A percentile compares a stretch with the other conserved stretches of the same genome.
Conservation (phyloP, 192 early-diverging fungal genomes). For the Obelidium mucronatum region DNA sequence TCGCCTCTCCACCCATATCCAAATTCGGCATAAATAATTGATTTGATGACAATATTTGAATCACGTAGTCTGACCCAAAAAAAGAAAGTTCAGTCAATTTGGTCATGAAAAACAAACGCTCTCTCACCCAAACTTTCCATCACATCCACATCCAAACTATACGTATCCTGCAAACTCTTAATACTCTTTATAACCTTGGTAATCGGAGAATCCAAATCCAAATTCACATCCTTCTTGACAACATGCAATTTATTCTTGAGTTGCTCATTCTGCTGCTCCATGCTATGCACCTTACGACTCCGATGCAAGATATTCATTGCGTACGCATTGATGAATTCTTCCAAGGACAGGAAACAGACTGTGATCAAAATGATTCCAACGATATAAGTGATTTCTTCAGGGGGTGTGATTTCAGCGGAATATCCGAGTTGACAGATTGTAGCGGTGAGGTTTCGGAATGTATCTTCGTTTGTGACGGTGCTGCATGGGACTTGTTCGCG, state of each 20-base stretch:
- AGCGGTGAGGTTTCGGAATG: neutral
- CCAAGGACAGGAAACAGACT: constrained; percentile 31
- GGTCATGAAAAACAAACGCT: constrained; percentile 47
- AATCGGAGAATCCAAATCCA: constrained; percentile 58
- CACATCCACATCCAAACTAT: constrained; percentile 48
- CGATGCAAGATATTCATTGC: constrained; percentile 45
- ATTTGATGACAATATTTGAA: constrained; percentile 56
- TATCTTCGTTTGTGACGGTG: neutral
- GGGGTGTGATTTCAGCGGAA: neutral
- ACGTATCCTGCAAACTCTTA: constrained; percentile 43
- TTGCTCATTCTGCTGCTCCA: constrained; percentile 45
- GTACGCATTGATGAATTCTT: constrained; percentile 50
- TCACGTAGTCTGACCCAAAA: constrained; percentile 60
- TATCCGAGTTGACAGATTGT: constrained; percentile 9
- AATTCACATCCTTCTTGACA: constrained; percentile 37
- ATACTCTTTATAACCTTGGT: constrained; percentile 59
- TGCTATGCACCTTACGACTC: constrained; percentile 27
- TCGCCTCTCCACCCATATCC: constrained; percentile 39
- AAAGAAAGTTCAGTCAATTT: constrained; percentile 52
- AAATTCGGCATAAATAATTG: constrained; percentile 56
- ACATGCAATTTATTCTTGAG: constrained; percentile 43
- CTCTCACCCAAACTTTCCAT: constrained; percentile 52
- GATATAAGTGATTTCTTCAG: constrained; percentile 44
- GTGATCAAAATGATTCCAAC: constrained; percentile 33
- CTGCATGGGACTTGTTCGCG: constrained; percentile 1